Percentiles rank a stretch among this genome's conserved stretches.
phyloP scores from a whole-genome alignment of 768 basidiomycete species.

The Flagelloscypha sp. region DNA sequence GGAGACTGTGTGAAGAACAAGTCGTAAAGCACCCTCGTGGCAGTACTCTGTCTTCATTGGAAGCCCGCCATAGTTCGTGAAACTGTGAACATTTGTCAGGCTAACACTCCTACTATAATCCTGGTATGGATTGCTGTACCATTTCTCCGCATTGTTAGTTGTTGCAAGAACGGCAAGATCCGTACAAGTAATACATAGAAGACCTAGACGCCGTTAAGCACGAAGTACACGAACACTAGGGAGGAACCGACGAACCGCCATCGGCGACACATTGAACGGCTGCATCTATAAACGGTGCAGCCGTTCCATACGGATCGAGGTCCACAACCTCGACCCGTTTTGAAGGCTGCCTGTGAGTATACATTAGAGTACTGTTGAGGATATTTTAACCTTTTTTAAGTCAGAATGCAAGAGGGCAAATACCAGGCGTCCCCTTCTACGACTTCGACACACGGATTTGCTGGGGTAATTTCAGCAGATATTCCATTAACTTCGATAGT shows the following conservation, averaged over 20 bases:
- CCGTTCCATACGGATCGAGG: slow-evolving; percentile 95
- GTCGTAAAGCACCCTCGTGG: slow-evolving; percentile 87
- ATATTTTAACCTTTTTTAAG: slow-evolving; percentile 2
- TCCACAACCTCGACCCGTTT: slow-evolving; percentile 90
- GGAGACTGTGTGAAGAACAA: slow-evolving; percentile 82
- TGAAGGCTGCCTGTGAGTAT: slow-evolving; percentile 68
- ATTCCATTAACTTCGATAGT: slow-evolving; percentile 71
- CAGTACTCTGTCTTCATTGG: slow-evolving; percentile 89
- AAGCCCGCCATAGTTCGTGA: slow-evolving; percentile 90
- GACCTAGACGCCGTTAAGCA: slow-evolving; percentile 45
- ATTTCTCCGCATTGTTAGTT: slow-evolving; percentile 94
- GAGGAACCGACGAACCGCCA: slow-evolving; percentile 53
- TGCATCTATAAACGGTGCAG: slow-evolving; percentile 92
- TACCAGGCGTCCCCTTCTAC: slow-evolving; percentile 96
- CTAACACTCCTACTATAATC: background rate
- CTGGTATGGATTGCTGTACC: slow-evolving; percentile 49
- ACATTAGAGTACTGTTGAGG: slow-evolving; percentile 74
- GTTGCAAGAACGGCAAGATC: slow-evolving; percentile 92
- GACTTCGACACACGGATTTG: slow-evolving; percentile 68
- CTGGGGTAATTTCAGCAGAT: slow-evolving; percentile 22
- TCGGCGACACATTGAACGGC: slow-evolving; percentile 85
- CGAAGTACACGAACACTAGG: slow-evolving; percentile 1
- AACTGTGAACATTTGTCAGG: slow-evolving; percentile 38
- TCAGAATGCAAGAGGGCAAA: slow-evolving; percentile 12
- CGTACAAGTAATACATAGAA: slow-evolving; percentile 94